Evolutionary conservation across 257 asterid genomes (phyloP), one percentile per base, ranked within the genome.

Genomic region (Plantago ovata): DNA sequence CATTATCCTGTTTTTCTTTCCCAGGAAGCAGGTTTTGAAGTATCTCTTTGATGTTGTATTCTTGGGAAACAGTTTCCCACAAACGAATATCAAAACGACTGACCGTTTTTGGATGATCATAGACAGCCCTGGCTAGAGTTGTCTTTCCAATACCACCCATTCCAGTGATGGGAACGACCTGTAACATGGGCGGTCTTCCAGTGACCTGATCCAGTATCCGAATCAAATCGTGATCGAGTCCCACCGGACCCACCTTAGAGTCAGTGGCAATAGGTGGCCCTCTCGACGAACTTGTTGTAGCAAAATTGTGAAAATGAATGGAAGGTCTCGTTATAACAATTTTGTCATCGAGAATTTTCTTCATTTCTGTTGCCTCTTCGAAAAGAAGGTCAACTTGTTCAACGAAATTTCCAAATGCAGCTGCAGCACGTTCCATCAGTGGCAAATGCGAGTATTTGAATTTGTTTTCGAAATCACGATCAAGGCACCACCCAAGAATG

Each of bases 81-180:
- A 21, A 2, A 38, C 36, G 49, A 56, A 40, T 2, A 40, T 56
- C 16, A 4, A 56, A 39, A 16, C 39, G 61, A 1, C 13, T 2
- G 5, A 0, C 13, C 20, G 15, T 39, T 1, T 4, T 7, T 0
- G 38, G 24, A 18, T 22, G 19, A 19, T 56, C 61, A 56, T 9
- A 56, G 24, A 24, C 3, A 20, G 6, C 44, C 20, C 20, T 56
- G 10, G 61, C 61, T 10, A 56, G 49, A 39, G 61, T 56, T 38
- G 61, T 56, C 61, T 39, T 56, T 22, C 49, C 49, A 13, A 56
- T 56, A 6, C 61, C n/a, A n/a, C n/a, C n/a, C n/a, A n/a, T n/a
- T n/a, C n/a, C n/a, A n/a, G n/a, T n/a, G n/a, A n/a, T n/a, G n/a
- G n/a, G n/a, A n/a, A n/a, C n/a, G n/a, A n/a, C n/a, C n/a, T n/a